phyloP scores from a whole-genome alignment of 257 asterid species.

The Henckelia pumila region DNA sequence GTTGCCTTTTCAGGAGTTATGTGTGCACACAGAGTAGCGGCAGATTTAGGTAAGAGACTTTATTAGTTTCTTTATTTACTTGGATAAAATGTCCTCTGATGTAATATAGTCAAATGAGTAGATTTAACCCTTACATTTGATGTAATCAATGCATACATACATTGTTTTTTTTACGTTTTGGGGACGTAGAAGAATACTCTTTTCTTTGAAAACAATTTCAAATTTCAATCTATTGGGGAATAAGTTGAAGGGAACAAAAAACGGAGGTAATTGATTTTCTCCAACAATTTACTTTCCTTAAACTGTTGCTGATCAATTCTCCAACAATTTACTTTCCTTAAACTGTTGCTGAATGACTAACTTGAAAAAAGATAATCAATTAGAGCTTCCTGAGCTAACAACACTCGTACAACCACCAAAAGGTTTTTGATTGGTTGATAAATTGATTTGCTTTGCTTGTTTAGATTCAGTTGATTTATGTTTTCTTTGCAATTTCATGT shows the following conservation, averaged over 20 bases:
- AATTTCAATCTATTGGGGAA: background rate
- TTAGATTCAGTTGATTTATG: conserved; percentile 4
- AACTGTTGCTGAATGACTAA: background rate
- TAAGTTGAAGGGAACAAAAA: background rate
- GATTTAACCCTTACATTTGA: background rate
- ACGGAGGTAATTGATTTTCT: background rate
- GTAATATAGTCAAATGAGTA: background rate
- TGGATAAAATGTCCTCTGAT: background rate
- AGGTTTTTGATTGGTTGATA: background rate
- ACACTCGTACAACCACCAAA: background rate
- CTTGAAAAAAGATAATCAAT: background rate
- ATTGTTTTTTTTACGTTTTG: background rate
- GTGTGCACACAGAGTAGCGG: conserved; percentile 98
- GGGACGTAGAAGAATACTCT: background rate
- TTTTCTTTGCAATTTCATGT: conserved; percentile 17
- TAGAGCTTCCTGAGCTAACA: background rate
- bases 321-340: background rate
- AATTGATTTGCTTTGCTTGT: background rate
- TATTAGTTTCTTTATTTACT: background rate
- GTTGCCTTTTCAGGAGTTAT: conserved; percentile 98
- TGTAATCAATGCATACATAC: conserved; percentile 5
- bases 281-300: background rate
- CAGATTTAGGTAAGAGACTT: conserved; percentile 71
- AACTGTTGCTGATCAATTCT: background rate
- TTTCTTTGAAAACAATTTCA: background rate